These are phyloP conservation scores for Stephania cephalantha DNA, from an alignment of 164 flowering plant species.

Conservation along the genomic window DNA sequence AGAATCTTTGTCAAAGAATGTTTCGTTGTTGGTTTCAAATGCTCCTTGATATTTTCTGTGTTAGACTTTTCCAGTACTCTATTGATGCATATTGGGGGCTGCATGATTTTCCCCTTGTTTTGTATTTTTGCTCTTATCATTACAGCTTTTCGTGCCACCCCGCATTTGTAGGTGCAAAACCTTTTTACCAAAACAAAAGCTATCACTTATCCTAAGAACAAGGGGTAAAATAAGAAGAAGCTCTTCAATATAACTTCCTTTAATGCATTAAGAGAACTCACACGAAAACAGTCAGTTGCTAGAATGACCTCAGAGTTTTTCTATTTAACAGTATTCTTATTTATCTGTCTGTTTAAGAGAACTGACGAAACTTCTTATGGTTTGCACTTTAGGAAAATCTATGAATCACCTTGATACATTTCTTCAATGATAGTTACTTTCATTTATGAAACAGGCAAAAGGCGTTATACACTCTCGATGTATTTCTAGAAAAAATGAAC, in stretches of 20 bases:
- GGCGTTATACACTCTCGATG: constrained; percentile 35
- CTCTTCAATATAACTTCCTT: neutral
- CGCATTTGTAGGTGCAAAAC: too few species aligned
- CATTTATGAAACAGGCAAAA: constrained; percentile 36
- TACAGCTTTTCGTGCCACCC: too few species aligned
- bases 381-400: neutral
- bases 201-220: too few species aligned
- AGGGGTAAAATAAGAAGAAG: too few species aligned
- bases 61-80: neutral
- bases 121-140: too few species aligned
- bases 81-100: too few species aligned
- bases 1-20: neutral
- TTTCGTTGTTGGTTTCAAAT: neutral
- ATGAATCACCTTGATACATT: neutral
- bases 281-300: neutral
- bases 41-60: neutral
- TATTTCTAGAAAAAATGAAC: constrained; percentile 30
- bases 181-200: too few species aligned
- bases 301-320: neutral
- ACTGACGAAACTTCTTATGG: neutral
- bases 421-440: neutral
- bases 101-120: too few species aligned
- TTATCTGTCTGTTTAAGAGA: neutral
- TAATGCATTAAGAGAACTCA: neutral
- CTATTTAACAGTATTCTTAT: neutral